Evolutionary conservation across 331 rosid species (phyloP), one percentile per base, ranked within the genome.

Genomic region (Quercus lobata): DNA sequence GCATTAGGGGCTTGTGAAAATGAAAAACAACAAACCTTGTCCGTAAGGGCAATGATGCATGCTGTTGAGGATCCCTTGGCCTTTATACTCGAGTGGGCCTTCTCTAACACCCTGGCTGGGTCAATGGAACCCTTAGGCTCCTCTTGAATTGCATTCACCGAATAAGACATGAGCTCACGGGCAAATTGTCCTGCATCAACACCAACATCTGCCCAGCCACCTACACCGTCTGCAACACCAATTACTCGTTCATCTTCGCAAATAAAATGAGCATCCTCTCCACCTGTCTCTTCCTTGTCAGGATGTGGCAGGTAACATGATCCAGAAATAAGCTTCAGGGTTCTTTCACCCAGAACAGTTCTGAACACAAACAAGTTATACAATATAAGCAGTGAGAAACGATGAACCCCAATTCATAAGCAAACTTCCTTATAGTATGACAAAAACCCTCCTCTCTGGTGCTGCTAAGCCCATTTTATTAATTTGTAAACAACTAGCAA

Each of bases 181-280:
- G 98, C 87, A 87, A 89, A 96, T 76, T 79, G 73, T 69, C 99
- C 99, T 1, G 99, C 91, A 85, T 96, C 84, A 73, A 96, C 82
- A 37, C 99, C 99, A 81, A 93, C 95, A 71, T 96, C 98, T 32
- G 99, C 99, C 99, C 99, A 96, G 75, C 99, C 98, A 76, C 98
- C 99, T 14, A 93, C 99, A 79, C 99, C 99, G 79, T 91, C 99
- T 7, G 99, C 99, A 71, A 96, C 97, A 35, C 99, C 98, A 66
- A 96, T 86, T 53, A 80, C 97, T 74, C 93, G 95, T 87, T 88
- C 91, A 56, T 93, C 97, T 52, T 54, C 44, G 81, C 99, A 93
- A 86, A 96, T 90, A 81, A 96, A 96, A 80, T 96, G 97, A 83
- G 98, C 97, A 85, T 96, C 99, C 86, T 96, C 99, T 78, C 98